phyloP scores from a whole-genome alignment of 805 yeast species.

The Candida pini region DNA sequence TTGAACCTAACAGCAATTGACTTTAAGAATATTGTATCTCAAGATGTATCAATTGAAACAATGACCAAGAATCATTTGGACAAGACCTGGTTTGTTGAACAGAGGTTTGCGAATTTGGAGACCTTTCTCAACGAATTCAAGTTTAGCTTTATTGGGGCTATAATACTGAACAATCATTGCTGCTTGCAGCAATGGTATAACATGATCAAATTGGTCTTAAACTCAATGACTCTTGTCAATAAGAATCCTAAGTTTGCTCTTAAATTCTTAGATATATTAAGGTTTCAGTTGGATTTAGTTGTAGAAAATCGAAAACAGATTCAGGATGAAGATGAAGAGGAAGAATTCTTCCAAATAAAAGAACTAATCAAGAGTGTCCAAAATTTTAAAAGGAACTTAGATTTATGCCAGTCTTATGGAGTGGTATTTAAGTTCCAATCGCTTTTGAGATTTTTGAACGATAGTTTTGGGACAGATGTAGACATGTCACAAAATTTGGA shows the following conservation, averaged over 20 bases:
- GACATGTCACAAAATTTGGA: constrained; percentile 7
- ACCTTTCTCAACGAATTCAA: constrained; percentile 49
- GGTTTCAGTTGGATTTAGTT: constrained; percentile 33
- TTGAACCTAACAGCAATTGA: constrained; percentile 39
- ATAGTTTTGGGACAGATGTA: constrained; percentile 5
- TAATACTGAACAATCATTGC: constrained; percentile 57
- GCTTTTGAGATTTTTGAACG: constrained; percentile 8
- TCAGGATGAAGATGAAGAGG: constrained; percentile 29
- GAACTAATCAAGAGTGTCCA: constrained; percentile 7
- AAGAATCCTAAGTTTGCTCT: constrained; percentile 23
- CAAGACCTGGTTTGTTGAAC: constrained; percentile 51
- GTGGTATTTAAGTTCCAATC: constrained; percentile 10
- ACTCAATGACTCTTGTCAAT: constrained; percentile 27
- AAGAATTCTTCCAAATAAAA: constrained; percentile 6
- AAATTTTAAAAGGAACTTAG: constrained; percentile 10
- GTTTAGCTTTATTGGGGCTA: constrained; percentile 40
- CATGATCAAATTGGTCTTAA: constrained; percentile 38
- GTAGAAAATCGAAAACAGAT: constrained; percentile 23
- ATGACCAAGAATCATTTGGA: constrained; percentile 51
- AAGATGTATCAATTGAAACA: constrained; percentile 30
- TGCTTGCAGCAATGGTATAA: constrained; percentile 62
- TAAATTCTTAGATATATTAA: constrained; percentile 28
- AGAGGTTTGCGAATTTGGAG: constrained; percentile 26
- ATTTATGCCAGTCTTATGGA: constrained; percentile 4
- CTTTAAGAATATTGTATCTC: constrained; percentile 31